Conservation (phyloP, 305 asterid genomes). For the Petunia hybrid region DNA sequence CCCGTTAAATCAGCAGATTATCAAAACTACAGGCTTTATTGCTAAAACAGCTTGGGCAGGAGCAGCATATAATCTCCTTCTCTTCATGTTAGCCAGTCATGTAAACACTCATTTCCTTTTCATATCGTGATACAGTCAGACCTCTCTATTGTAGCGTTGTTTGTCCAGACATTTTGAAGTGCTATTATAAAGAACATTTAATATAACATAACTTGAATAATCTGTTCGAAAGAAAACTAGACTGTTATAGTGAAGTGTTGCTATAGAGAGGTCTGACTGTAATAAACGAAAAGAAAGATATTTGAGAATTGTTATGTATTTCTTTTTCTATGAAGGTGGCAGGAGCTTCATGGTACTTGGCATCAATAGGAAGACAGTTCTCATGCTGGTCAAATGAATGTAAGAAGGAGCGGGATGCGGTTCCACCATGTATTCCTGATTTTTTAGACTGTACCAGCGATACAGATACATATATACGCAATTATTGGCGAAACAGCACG, state of each 20-base stretch:
- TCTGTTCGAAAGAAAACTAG: no score
- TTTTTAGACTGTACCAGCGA: conserved; percentile 65
- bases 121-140: background rate
- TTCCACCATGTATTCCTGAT: conserved; percentile 55
- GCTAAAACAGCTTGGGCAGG: conserved; percentile 99
- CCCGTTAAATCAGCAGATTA: conserved; percentile 78
- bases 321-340: conserved; percentile 54
- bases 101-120: conserved; percentile 46
- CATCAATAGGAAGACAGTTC: conserved; percentile 87
- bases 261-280: no score
- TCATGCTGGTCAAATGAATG: conserved; percentile 80
- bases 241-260: no score
- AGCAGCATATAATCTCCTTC: conserved; percentile 93
- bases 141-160: no score
- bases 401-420: conserved; percentile 43
- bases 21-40: conserved; percentile 84
- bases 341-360: conserved; percentile 95
- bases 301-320: conserved; percentile 12
- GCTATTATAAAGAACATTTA: no score
- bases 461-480: conserved; percentile 38
- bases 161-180: no score
- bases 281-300: no score
- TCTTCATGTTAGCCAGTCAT: conserved; percentile 89
- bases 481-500: conserved; percentile 69
- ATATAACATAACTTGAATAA: no score